A percentile compares a stretch with the other conserved stretches of the same genome.
phyloP scores from a whole-genome alignment of 257 asterid species.

The Hygrophila difformis region DNA sequence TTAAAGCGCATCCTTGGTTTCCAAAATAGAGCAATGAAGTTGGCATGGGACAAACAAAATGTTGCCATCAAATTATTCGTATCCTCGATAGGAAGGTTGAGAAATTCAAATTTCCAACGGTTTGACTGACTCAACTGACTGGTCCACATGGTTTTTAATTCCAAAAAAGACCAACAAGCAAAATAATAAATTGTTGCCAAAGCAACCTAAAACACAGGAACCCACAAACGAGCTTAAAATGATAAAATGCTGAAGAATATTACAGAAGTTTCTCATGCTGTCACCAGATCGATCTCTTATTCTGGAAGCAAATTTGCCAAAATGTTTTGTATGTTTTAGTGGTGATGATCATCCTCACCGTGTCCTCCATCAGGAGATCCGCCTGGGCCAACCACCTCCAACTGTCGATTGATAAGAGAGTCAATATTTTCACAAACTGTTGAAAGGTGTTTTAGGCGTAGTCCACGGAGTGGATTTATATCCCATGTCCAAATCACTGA shows the following conservation, averaged over 20 bases:
- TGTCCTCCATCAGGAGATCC: slow-evolving; percentile 13
- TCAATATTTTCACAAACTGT: too few relatives aligned
- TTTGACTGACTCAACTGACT: slow-evolving; percentile 18
- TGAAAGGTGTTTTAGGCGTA: too few relatives aligned
- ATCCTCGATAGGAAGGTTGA: slow-evolving; percentile 18
- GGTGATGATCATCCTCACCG: slow-evolving; percentile 27
- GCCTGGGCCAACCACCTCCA: slow-evolving; percentile 15
- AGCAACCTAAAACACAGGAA: slow-evolving; percentile 31
- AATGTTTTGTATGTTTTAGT: slow-evolving; percentile 28
- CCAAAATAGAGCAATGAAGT: slow-evolving; percentile 8
- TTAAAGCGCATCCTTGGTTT: not conserved
- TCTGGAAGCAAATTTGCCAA: not conserved
- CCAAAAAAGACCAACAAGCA: slow-evolving; percentile 17
- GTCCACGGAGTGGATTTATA: too few relatives aligned
- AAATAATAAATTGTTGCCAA: slow-evolving; percentile 23
- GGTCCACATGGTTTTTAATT: slow-evolving; percentile 17
- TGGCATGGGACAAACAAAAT: slow-evolving; percentile 12
- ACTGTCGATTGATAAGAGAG: not conserved
- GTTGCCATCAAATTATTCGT: slow-evolving; percentile 39
- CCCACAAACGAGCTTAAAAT: slow-evolving; percentile 25
- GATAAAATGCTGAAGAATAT: slow-evolving; percentile 28
- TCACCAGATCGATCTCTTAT: not conserved
- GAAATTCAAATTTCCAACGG: slow-evolving; percentile 12
- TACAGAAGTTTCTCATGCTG: not conserved
- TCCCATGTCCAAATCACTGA: too few relatives aligned